These are phyloP conservation scores for Dendrobium huoshanense DNA, from an alignment of 106 monocot species.

Conservation along the genomic window DNA sequence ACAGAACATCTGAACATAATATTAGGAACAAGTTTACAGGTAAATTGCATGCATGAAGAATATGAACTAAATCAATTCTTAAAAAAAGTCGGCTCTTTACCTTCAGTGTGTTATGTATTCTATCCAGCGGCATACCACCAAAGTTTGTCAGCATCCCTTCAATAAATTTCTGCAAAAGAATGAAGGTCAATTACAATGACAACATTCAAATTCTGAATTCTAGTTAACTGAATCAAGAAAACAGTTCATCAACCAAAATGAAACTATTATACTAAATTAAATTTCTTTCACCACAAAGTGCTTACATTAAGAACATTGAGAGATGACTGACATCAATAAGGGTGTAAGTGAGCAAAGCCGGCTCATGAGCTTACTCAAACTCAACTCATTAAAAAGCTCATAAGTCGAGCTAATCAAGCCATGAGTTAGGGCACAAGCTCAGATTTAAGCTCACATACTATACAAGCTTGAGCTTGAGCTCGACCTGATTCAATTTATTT, in stretches of 20 bases:
- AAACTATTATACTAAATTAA: too few species aligned
- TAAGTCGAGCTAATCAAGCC: too few species aligned
- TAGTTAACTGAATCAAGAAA: neutral
- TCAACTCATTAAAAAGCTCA: too few species aligned
- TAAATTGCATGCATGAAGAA: neutral
- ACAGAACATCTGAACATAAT: slow-evolving; percentile 86
- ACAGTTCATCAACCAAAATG: neutral
- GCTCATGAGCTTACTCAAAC: too few species aligned
- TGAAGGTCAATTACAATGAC: neutral
- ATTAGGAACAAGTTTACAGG: neutral
- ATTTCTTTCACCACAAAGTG: too few species aligned
- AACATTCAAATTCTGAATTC: neutral
- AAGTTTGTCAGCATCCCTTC: slow-evolving; percentile 96
- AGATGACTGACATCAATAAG: too few species aligned
- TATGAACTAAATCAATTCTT: neutral
- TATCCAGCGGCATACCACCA: slow-evolving; percentile 77
- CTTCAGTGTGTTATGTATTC: slow-evolving; percentile 96
- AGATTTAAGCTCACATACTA: too few species aligned
- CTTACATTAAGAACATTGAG: too few species aligned
- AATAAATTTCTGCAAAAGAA: slow-evolving; percentile 85
- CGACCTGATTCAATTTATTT: too few species aligned
- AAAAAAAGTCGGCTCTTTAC: slow-evolving; percentile 18
- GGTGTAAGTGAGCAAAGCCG: too few species aligned
- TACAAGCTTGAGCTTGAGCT: too few species aligned
- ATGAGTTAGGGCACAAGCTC: too few species aligned